Conservation (phyloP, 2,329 filamentous ascomycete genomes). For the Capronia americana region DNA sequence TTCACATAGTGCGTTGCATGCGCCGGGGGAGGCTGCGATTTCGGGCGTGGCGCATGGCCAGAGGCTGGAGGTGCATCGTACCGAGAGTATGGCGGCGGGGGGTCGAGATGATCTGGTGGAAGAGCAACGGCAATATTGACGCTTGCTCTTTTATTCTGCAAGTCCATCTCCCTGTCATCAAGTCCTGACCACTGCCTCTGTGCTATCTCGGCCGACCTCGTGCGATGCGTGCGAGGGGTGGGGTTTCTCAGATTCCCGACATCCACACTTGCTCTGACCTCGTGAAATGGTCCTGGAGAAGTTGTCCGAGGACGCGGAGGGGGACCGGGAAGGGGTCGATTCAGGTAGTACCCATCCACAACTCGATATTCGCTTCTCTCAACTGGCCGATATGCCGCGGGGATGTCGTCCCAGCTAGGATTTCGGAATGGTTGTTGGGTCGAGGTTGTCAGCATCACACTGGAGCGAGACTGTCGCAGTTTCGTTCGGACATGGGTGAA, state of each 20-base stretch:
- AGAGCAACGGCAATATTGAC: constrained; percentile 33
- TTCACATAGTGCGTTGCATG: neutral
- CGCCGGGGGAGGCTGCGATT: constrained; percentile 10
- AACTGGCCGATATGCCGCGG: constrained; percentile 27
- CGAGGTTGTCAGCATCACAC: constrained; percentile 9
- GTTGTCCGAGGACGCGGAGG: constrained; percentile 29
- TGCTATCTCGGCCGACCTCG: constrained; percentile 24
- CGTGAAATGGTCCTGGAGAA: constrained; percentile 14
- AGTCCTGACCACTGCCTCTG: constrained; percentile 18
- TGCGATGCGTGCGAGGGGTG: constrained; percentile 25
- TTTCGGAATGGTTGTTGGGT: neutral
- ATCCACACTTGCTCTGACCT: constrained; percentile 7
- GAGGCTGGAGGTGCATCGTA: constrained; percentile 6
- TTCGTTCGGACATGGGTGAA: constrained; percentile 28
- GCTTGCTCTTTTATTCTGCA: constrained; percentile 21
- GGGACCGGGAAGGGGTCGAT: constrained; percentile 24
- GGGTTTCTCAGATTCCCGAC: constrained; percentile 18
- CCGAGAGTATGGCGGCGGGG: constrained; percentile 32
- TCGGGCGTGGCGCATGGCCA: neutral
- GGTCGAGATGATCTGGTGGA: constrained; percentile 31
- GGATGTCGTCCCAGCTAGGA: constrained; percentile 26
- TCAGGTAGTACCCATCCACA: constrained; percentile 26
- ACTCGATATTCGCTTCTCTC: constrained; percentile 15
- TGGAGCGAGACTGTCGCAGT: constrained; percentile 32
- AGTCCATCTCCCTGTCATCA: constrained; percentile 8